phyloP scores from a whole-genome alignment of 179 eudicot genomes.

The Corrigiola litoralis region DNA sequence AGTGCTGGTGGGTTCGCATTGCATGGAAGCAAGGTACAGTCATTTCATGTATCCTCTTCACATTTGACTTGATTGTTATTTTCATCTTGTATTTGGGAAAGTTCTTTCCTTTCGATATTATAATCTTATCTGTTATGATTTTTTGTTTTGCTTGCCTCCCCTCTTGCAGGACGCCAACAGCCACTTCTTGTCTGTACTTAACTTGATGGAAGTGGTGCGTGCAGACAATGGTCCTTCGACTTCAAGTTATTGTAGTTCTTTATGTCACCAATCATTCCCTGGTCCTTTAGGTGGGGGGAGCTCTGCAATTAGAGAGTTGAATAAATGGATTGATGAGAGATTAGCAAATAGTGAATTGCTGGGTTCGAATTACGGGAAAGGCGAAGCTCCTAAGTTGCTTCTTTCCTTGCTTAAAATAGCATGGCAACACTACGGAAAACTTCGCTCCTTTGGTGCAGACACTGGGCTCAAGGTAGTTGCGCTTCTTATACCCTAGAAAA shows the following conservation, averaged over 20 bases:
- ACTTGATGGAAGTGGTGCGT: conserved; percentile 60
- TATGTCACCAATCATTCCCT: conserved; percentile 63
- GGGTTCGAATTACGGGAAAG: conserved; percentile 40
- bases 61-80: neutral
- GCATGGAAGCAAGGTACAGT: conserved; percentile 58
- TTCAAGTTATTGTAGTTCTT: conserved; percentile 45
- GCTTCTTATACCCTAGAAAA: neutral
- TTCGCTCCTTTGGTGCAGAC: conserved; percentile 72
- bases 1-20: conserved; percentile 32
- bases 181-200: conserved; percentile 49
- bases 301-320: conserved; percentile 65
- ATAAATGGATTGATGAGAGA: conserved; percentile 86
- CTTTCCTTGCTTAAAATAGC: conserved; percentile 77
- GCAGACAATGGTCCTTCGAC: conserved; percentile 34
- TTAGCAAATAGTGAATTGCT: conserved; percentile 37
- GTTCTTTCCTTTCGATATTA: neutral
- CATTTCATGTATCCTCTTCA: neutral
- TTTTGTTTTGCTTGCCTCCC: conserved; percentile 7
- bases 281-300: conserved; percentile 89
- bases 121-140: neutral
- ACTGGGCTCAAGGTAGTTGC: conserved; percentile 49
- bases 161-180: conserved; percentile 55
- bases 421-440: conserved; percentile 81
- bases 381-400: conserved; percentile 55
- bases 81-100: neutral